phyloP scores from a whole-genome alignment of 2,329 filamentous ascomycete species.

The Aspergillus thermomutatus region DNA sequence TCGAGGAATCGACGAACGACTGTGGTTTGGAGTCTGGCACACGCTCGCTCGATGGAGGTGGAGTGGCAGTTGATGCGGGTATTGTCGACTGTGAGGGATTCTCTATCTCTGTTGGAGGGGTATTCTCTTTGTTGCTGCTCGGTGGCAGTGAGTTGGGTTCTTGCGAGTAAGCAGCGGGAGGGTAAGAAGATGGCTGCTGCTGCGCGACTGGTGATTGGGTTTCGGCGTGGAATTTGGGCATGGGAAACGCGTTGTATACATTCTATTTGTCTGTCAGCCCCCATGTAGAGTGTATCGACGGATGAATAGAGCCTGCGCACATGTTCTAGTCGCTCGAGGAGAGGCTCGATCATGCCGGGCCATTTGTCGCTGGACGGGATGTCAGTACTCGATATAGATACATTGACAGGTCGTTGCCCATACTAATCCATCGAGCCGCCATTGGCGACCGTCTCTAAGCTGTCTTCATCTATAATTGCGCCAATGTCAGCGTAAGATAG shows the following conservation, averaged over 20 bases:
- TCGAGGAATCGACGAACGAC: slow-evolving; percentile 45
- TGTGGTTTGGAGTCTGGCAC: slow-evolving; percentile 41
- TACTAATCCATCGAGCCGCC: slow-evolving; percentile 60
- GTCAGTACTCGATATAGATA: slow-evolving; percentile 27
- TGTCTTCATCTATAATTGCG: slow-evolving; percentile 45
- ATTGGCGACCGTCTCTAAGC: slow-evolving; percentile 55
- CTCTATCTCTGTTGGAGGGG: slow-evolving; percentile 29
- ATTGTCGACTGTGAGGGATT: slow-evolving; percentile 16
- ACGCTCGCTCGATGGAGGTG: slow-evolving; percentile 39
- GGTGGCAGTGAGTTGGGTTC: slow-evolving; percentile 25
- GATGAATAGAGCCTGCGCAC: slow-evolving; percentile 34
- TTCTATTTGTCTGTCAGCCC: slow-evolving; percentile 54
- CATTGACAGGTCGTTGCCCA: slow-evolving; percentile 16
- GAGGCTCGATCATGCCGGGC: slow-evolving; percentile 62
- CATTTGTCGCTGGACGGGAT: slow-evolving; percentile 58
- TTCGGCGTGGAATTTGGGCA: slow-evolving; percentile 55
- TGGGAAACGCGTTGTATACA: slow-evolving; percentile 70
- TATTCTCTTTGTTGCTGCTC: slow-evolving; percentile 40
- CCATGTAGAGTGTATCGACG: neutral
- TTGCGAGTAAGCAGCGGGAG: slow-evolving; percentile 22
- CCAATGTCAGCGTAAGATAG: slow-evolving; percentile 3
- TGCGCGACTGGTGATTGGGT: slow-evolving; percentile 29
- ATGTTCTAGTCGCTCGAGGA: slow-evolving; percentile 67
- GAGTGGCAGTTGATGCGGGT: slow-evolving; percentile 38
- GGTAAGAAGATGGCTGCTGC: slow-evolving; percentile 22